Evolutionary conservation across 75 land plant genomes (phyloP).

Genomic region (Adiantum capillusveneris): DNA sequence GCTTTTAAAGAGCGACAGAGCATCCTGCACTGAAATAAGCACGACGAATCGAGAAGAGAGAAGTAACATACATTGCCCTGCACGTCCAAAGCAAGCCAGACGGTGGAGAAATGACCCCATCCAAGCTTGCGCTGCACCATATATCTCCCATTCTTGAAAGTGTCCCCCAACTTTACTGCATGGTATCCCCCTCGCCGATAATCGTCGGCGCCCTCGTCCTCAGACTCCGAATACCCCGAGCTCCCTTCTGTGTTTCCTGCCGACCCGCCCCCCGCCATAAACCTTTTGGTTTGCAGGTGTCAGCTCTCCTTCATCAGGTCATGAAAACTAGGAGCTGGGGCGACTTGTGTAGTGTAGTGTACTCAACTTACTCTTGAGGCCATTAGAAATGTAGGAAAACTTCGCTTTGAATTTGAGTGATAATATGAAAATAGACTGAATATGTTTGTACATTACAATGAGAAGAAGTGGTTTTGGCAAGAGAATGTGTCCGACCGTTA

Average conservation of each 20-base stretch:
- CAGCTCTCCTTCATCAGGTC: too few species aligned
- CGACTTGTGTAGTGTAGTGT: too few species aligned
- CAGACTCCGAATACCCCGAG: constrained; percentile 30
- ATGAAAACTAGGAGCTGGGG: too few species aligned
- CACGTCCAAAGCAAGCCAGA: constrained; percentile 92
- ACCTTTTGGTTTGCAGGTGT: too few species aligned
- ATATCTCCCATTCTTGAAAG: constrained; percentile 58
- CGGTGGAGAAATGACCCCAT: constrained; percentile 91
- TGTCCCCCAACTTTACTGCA: constrained; percentile 65
- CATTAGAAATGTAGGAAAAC: too few species aligned
- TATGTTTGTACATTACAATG: too few species aligned
- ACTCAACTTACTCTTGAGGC: too few species aligned
- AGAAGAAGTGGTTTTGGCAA: too few species aligned
- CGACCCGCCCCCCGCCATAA: constrained; percentile 1
- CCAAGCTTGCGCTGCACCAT: constrained; percentile 82
- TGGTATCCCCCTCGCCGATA: constrained; percentile 93
- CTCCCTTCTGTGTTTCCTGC: constrained; percentile 1
- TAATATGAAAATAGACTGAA: too few species aligned
- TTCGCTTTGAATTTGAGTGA: too few species aligned
- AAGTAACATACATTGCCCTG: constrained; percentile 14
- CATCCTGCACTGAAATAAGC: not conserved
- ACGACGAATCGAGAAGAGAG: too few species aligned
- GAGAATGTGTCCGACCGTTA: too few species aligned
- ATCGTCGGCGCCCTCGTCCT: constrained; percentile 76
- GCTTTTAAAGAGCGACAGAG: not conserved